Conservation (phyloP, 2,329 filamentous ascomycete species). For the Penicillium capsulatum region DNA sequence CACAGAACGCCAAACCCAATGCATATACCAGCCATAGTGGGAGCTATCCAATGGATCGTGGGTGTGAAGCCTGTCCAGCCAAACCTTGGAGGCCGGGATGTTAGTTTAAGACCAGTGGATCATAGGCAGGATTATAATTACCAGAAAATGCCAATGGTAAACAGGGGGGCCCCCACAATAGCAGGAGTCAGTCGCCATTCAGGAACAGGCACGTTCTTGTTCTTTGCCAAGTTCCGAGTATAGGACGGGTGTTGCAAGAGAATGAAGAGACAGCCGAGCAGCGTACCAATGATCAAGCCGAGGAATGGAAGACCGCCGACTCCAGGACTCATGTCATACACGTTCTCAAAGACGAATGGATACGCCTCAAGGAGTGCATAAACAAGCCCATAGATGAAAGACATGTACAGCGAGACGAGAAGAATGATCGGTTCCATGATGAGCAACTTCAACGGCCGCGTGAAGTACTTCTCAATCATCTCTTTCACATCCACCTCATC, state of each 20-base stretch:
- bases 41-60: slow-evolving; percentile 26
- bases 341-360: slow-evolving; percentile 27
- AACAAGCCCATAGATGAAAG: slow-evolving; percentile 30
- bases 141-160: slow-evolving; percentile 36
- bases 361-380: slow-evolving; percentile 29
- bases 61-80: slow-evolving; percentile 28
- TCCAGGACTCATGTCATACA: slow-evolving; percentile 27
- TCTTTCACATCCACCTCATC: slow-evolving; percentile 46
- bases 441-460: slow-evolving; percentile 35
- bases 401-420: slow-evolving; percentile 31
- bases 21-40: slow-evolving; percentile 20
- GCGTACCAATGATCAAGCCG: slow-evolving; percentile 24
- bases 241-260: slow-evolving; percentile 25
- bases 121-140: slow-evolving; percentile 1
- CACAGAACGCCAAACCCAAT: slow-evolving; percentile 27
- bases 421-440: slow-evolving; percentile 37
- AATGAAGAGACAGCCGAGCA: slow-evolving; percentile 21
- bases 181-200: slow-evolving; percentile 28
- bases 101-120: no score
- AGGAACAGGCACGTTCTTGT: slow-evolving; percentile 19
- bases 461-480: slow-evolving; percentile 46
- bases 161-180: slow-evolving; percentile 27
- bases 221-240: slow-evolving; percentile 20
- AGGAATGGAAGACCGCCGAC: slow-evolving; percentile 31
- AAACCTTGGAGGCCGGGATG: no score